Evolutionary conservation across 139 green algal genomes (phyloP).

Genomic region (Auxenochlorella protothecoides): DNA sequence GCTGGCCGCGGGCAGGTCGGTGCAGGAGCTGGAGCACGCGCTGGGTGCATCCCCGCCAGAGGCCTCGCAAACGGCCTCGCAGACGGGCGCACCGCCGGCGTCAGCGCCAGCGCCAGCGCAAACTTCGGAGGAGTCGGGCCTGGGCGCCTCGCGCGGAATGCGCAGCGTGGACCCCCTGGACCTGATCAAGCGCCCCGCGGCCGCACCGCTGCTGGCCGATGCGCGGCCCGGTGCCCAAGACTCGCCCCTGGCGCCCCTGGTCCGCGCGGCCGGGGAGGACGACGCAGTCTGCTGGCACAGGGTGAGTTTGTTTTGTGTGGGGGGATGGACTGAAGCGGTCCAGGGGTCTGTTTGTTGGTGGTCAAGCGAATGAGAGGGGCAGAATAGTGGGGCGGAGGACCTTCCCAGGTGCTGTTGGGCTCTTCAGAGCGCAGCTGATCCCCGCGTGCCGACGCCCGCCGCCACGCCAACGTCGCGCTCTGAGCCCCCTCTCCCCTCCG

Average conservation of each 20-base stretch:
- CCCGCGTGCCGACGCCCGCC: too few species aligned
- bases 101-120: background rate
- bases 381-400: too few species aligned
- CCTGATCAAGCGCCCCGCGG: constrained; percentile 44
- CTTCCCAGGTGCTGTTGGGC: too few species aligned
- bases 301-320: constrained; percentile 4
- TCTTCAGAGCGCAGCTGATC: too few species aligned
- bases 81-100: background rate
- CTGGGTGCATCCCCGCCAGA: constrained; percentile 9
- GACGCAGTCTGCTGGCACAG: constrained; percentile 31
- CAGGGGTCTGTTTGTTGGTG: background rate
- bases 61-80: background rate
- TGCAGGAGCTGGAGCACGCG: constrained; percentile 32
- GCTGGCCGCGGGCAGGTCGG: constrained; percentile 29
- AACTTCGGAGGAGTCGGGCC: background rate
- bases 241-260: constrained; percentile 30
- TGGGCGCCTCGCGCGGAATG: constrained; percentile 48
- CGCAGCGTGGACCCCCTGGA: constrained; percentile 50
- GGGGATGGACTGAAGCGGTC: background rate
- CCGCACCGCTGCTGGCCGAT: constrained; percentile 34
- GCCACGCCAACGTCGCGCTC: background rate
- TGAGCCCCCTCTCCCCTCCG: too few species aligned
- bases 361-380: too few species aligned
- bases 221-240: constrained; percentile 17
- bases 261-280: constrained; percentile 21